These are phyloP conservation scores for Thraustochytrium sp. DNA, from an alignment of 352 stramenopile genomes.

Conservation along the genomic window DNA sequence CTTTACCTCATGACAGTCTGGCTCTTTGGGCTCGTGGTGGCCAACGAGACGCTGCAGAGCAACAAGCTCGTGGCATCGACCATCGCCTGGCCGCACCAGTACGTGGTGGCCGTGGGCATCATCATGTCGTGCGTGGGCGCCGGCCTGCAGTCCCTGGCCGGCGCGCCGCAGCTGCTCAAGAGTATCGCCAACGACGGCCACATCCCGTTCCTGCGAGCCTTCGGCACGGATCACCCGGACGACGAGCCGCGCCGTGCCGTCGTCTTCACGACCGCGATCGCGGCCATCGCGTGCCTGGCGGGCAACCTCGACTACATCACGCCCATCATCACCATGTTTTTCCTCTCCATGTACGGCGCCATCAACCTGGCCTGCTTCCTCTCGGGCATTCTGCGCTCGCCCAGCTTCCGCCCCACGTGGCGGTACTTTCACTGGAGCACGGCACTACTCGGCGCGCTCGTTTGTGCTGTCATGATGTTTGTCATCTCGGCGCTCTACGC, in stretches of 20 bases:
- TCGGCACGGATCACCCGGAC: conserved; percentile 50
- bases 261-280: conserved; percentile 57
- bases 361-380: conserved; percentile 67
- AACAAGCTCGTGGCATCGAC: conserved; percentile 64
- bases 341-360: conserved; percentile 65
- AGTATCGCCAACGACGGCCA: conserved; percentile 62
- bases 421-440: conserved; percentile 67
- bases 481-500: conserved; percentile 54
- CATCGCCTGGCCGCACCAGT: conserved; percentile 59
- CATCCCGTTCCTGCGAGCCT: conserved; percentile 58
- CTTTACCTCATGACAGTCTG: conserved; percentile 61
- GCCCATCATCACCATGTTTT: conserved; percentile 69
- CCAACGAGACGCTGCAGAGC: conserved; percentile 57
- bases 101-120: conserved; percentile 63
- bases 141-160: conserved; percentile 58
- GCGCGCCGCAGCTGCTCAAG: conserved; percentile 59
- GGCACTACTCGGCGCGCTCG: conserved; percentile 58
- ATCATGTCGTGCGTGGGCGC: conserved; percentile 58
- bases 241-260: conserved; percentile 36
- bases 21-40: conserved; percentile 59
- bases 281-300: conserved; percentile 57
- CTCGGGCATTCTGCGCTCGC: conserved; percentile 56
- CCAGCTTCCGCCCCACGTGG: conserved; percentile 66
- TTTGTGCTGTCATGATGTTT: conserved; percentile 63
- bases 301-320: conserved; percentile 70